These are phyloP conservation scores for Pleurotus tuber-regium DNA, from an alignment of 768 basidiomycete genomes.

Conservation along the genomic window DNA sequence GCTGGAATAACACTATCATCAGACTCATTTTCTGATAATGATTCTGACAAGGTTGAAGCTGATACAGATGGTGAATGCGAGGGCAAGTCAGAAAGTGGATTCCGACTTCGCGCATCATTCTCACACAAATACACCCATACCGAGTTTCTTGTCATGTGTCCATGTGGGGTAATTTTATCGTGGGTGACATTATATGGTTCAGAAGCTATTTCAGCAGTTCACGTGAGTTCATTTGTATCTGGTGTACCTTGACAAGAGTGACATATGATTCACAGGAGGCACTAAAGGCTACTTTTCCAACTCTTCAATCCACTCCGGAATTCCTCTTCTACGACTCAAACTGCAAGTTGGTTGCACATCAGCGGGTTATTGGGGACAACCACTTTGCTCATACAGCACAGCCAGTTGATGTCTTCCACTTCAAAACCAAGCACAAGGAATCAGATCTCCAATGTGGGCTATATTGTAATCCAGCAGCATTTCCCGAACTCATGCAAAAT, in stretches of 20 bases:
- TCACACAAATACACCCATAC: conserved; percentile 18
- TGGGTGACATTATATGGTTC: conserved; percentile 18
- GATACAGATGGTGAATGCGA: background rate
- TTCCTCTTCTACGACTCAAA: conserved; percentile 25
- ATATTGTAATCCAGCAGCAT: conserved; percentile 15
- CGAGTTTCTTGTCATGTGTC: conserved; percentile 18
- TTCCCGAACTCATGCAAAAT: conserved; percentile 2
- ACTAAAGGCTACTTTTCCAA: conserved; percentile 14
- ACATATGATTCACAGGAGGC: conserved; percentile 1
- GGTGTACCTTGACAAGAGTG: background rate
- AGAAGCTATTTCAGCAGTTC: conserved; percentile 16
- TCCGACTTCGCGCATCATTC: background rate
- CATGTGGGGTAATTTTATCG: conserved; percentile 24
- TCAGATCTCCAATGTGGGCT: conserved; percentile 14
- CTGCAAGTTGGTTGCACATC: conserved; percentile 18
- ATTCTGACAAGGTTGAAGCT: no score
- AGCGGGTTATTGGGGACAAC: conserved; percentile 12
- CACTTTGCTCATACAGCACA: conserved; percentile 11
- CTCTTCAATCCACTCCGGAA: conserved; percentile 15
- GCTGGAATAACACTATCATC: background rate
- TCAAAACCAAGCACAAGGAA: conserved; percentile 16
- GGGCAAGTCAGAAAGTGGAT: background rate
- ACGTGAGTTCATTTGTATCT: background rate
- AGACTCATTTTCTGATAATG: no score
- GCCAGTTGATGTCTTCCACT: conserved; percentile 18